Conservation (phyloP, 192 early-diverging fungal species). For the Irineochytrium annulatum region DNA sequence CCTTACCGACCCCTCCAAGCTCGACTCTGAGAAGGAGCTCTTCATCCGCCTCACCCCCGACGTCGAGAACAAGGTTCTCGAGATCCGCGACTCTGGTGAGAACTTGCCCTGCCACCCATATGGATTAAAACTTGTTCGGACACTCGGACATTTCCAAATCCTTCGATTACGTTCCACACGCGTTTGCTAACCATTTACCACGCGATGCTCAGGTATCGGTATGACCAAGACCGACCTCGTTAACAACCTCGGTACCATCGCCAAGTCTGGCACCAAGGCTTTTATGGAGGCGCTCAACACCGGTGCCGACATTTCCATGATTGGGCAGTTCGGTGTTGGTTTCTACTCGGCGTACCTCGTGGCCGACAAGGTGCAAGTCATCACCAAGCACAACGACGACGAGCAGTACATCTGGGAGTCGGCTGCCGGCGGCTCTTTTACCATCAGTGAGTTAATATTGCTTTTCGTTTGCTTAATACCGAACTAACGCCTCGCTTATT, state of each 20-base stretch:
- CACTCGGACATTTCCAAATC: background rate
- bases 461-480: background rate
- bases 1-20: conserved; percentile 86
- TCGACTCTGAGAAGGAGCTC: conserved; percentile 90
- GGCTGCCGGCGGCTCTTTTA: conserved; percentile 83
- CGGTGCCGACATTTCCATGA: conserved; percentile 98
- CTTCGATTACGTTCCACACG: conserved; percentile 1
- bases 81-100: conserved; percentile 76
- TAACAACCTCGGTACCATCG: conserved; percentile 99
- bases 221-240: conserved; percentile 95
- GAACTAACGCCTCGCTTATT: background rate
- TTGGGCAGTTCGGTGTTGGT: conserved; percentile 99
- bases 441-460: conserved; percentile 49
- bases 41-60: conserved; percentile 93
- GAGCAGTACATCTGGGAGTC: conserved; percentile 96
- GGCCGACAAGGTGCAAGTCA: conserved; percentile 94
- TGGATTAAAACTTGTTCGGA: background rate
- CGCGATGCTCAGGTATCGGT: conserved; percentile 62
- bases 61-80: conserved; percentile 77
- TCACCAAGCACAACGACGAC: conserved; percentile 97
- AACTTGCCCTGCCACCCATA: background rate
- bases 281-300: conserved; percentile 98
- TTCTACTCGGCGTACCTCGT: conserved; percentile 99
- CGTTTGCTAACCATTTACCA: background rate
- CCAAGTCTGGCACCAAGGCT: conserved; percentile 99